Base-by-base conservation (phyloP, 768 basidiomycete species). In the Rhizopogon sp. region DNA sequence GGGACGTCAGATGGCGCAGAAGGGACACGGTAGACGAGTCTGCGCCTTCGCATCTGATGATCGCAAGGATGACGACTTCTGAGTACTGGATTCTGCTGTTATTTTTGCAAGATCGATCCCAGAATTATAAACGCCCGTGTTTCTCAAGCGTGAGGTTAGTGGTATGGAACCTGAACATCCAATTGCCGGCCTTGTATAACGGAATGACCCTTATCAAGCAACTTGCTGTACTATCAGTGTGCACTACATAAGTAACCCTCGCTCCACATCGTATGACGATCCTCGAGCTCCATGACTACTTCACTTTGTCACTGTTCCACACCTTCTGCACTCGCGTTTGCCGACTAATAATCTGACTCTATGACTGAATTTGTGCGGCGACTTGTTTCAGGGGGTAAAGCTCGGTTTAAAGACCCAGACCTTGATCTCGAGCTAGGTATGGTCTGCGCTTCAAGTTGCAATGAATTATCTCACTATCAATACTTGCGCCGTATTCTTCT, bases 351-450 rank as follows among this genome's bases (percentile, higher is more conserved):
- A n/a, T 33, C 14, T 22, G 42, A 53, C 17, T 29, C 55, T 39
- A 87, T 89, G 84, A 67, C 82, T 29, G 81, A 86, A 68, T 84
- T 80, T 59, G 75, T 90, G 13, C 80, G 85, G 10, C 80, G 87
- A 11, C 64, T 93, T 2, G 90, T 93, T 2, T 91, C 89, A n/a
- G 90, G 91, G 1, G 75, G 79, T 47, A 95, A 92, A 63, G 82
- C 89, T 5, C 77, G 93, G 14, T 90, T 85, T 71, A 83, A 76
- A 55, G 90, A 93, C 66, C 74, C 73, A 6, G 72, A 78, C 2
- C 79, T 88, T 43, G 74, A 83, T 55, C 70, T 92, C 39, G 90
- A 93, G 58, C 78, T 94, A 25, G 85, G 83, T 85, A 52, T n/a
- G 72, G 56, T 8, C n/a, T 43, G 44, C 10, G 6, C 10, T 57